Evolutionary conservation across 768 basidiomycete species (phyloP).

Genomic region (Macrolepiota fuliginosa): DNA sequence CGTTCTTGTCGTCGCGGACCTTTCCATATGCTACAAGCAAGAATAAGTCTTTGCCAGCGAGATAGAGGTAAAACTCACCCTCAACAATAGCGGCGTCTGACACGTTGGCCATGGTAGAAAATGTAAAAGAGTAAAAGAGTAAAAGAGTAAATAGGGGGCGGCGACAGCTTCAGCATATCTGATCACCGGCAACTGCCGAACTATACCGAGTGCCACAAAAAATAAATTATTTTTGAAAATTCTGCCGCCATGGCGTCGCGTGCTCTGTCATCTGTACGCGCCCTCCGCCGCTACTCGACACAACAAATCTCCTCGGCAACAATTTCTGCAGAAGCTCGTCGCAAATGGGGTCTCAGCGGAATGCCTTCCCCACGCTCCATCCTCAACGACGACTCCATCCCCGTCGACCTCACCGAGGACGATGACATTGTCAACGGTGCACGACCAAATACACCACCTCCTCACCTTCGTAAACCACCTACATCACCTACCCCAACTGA

Average conservation of each 20-base stretch:
- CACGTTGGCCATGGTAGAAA: conserved; percentile 68
- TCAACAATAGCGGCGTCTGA: conserved; percentile 69
- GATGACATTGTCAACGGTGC: conserved; percentile 44
- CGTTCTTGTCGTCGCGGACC: conserved; percentile 80
- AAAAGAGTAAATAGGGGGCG: background rate
- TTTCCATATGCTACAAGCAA: conserved; percentile 73
- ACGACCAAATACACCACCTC: conserved; percentile 32
- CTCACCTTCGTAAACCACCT: conserved; percentile 37
- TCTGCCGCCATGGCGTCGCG: conserved; percentile 10
- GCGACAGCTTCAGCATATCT: background rate
- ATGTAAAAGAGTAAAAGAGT: background rate
- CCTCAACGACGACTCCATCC: conserved; percentile 44
- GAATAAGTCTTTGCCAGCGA: conserved; percentile 20
- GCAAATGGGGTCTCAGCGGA: conserved; percentile 40
- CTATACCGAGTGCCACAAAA: background rate
- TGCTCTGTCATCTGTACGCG: background rate
- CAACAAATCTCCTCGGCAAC: conserved; percentile 16
- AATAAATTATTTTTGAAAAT: background rate
- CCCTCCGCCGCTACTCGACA: conserved; percentile 5
- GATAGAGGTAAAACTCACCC: conserved; percentile 41
- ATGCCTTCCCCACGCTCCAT: conserved; percentile 41
- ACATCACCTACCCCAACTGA: conserved; percentile 44
- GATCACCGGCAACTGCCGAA: conserved; percentile 8
- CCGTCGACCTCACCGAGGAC: conserved; percentile 51
- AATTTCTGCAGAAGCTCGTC: conserved; percentile 15